Conservation (phyloP, 1,284 basidiomycete genomes). For the Apiotrichum sp. region DNA sequence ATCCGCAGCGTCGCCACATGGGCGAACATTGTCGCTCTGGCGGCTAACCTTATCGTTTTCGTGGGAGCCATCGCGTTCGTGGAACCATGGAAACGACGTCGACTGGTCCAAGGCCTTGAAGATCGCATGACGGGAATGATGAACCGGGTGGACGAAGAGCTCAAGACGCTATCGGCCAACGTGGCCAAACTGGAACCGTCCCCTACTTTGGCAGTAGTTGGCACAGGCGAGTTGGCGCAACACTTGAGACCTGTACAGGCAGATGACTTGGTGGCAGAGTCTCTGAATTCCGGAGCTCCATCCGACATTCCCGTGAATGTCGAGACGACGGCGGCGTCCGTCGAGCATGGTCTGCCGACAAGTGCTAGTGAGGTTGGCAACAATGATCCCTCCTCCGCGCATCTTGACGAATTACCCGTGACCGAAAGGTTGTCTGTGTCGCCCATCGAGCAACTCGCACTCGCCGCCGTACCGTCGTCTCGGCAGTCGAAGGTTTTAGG, state of each 20-base stretch:
- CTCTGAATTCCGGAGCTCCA: too few species aligned
- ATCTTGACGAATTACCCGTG: too few species aligned
- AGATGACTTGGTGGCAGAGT: too few species aligned
- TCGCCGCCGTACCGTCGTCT: not conserved
- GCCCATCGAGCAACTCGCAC: conserved; percentile 5
- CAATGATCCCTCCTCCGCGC: too few species aligned
- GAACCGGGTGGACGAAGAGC: conserved; percentile 55
- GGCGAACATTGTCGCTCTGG: conserved; percentile 72
- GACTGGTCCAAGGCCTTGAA: conserved; percentile 79
- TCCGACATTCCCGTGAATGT: too few species aligned
- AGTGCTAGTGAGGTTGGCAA: too few species aligned
- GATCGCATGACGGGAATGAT: conserved; percentile 71
- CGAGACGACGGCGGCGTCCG: not conserved
- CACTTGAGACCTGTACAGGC: too few species aligned
- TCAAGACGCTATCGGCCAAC: conserved; percentile 47
- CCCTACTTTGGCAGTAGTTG: too few species aligned
- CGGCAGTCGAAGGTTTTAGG: not conserved
- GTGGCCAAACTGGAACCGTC: conserved; percentile 19
- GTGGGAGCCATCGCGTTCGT: conserved; percentile 77
- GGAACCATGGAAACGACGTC: conserved; percentile 85
- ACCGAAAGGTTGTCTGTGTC: not conserved
- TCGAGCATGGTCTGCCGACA: too few species aligned
- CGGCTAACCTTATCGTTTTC: conserved; percentile 81
- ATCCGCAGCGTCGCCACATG: conserved; percentile 88
- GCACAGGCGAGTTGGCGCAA: too few species aligned